phyloP scores from a whole-genome alignment of 495 filamentous ascomycete genomes.

The Penicillium mononematosum region DNA sequence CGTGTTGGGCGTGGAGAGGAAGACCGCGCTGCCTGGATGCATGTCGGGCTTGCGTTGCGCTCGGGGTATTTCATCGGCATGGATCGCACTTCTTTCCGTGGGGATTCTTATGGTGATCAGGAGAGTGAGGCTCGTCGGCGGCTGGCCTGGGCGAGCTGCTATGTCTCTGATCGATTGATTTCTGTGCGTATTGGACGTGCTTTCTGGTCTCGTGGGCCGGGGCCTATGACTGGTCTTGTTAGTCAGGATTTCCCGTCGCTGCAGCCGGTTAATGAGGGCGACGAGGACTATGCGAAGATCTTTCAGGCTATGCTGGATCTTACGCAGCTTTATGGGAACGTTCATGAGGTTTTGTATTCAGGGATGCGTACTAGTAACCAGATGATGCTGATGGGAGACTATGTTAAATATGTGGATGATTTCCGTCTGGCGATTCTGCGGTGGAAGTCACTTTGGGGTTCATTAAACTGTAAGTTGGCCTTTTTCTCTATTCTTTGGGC shows the following conservation, averaged over 20 bases:
- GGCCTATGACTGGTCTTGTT: constrained; percentile 59
- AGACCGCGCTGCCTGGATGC: constrained; percentile 68
- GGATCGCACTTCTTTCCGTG: constrained; percentile 57
- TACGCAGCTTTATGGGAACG: constrained; percentile 66
- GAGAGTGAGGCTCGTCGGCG: constrained; percentile 55
- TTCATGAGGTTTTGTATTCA: constrained; percentile 65
- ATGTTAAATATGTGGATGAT: constrained; percentile 67
- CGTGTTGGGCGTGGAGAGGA: constrained; percentile 63
- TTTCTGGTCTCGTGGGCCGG: constrained; percentile 65
- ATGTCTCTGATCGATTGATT: constrained; percentile 63
- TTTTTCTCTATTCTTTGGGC: background rate
- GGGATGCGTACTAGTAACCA: constrained; percentile 62
- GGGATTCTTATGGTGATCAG: constrained; percentile 45
- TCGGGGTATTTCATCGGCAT: constrained; percentile 64
- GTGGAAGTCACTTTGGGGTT: constrained; percentile 65
- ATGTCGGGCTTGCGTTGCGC: constrained; percentile 61
- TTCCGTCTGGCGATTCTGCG: constrained; percentile 59
- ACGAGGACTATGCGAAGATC: constrained; percentile 61
- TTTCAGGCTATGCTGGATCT: constrained; percentile 63
- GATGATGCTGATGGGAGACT: constrained; percentile 63
- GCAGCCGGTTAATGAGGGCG: constrained; percentile 47
- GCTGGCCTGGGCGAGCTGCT: constrained; percentile 63
- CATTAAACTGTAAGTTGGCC: constrained; percentile 47
- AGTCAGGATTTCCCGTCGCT: constrained; percentile 62
- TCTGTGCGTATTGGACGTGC: constrained; percentile 62